Conservation (phyloP, 2,329 filamentous ascomycete genomes). For the Beauveria medogensis region DNA sequence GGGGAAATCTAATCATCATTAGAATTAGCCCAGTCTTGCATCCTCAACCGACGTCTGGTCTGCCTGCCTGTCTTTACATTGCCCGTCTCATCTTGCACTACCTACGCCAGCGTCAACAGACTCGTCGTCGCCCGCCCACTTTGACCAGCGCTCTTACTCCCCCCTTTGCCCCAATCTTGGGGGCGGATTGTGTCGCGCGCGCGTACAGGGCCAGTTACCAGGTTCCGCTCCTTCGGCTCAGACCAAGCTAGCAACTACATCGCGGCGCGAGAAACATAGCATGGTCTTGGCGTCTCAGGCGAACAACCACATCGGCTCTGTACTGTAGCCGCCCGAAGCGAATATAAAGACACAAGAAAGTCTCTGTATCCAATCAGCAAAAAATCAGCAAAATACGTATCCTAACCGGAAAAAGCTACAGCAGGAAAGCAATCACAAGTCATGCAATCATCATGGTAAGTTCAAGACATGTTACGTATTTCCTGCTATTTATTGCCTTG, state of each 20-base stretch:
- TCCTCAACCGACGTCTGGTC: not conserved
- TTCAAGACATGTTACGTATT: not conserved
- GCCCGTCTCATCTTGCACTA: not conserved
- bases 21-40: not conserved
- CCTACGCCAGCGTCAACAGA: not conserved
- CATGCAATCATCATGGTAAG: constrained; percentile 7
- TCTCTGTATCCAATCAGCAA: not conserved
- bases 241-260: not conserved
- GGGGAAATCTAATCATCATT: not conserved
- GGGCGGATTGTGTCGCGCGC: constrained; percentile 2
- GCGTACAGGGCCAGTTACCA: not conserved
- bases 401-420: not conserved
- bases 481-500: not conserved
- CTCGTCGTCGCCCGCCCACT: not conserved
- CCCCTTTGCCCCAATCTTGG: not conserved
- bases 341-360: not conserved
- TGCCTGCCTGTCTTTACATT: not conserved
- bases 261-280: not conserved
- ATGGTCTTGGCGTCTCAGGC: not conserved
- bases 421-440: not conserved
- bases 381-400: not conserved
- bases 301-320: not conserved
- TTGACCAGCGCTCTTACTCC: not conserved
- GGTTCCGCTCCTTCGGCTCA: not conserved
- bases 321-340: constrained; percentile 6